phyloP scores from a whole-genome alignment of 495 filamentous ascomycete genomes.

The Trichoderma asperelloides region DNA sequence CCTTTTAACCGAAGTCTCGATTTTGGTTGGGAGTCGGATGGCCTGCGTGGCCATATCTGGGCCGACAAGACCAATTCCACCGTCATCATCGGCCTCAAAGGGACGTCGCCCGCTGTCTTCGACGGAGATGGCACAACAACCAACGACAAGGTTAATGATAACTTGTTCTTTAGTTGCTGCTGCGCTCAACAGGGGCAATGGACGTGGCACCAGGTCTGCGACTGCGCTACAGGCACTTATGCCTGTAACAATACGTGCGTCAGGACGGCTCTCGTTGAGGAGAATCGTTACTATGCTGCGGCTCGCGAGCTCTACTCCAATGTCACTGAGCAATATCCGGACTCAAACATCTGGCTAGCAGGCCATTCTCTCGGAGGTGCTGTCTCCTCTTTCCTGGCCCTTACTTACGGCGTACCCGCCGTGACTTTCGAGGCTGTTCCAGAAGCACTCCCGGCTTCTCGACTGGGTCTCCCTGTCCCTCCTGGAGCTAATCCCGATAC shows the following conservation, averaged over 20 bases:
- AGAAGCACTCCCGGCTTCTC: slow-evolving; percentile 76
- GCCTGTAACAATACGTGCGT: slow-evolving; percentile 89
- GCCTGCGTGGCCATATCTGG: slow-evolving; percentile 87
- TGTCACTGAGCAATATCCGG: slow-evolving; percentile 79
- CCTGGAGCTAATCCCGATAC: slow-evolving; percentile 62
- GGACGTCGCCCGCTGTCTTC: slow-evolving; percentile 82
- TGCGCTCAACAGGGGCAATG: slow-evolving; percentile 85
- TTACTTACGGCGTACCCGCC: slow-evolving; percentile 82
- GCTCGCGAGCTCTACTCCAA: slow-evolving; percentile 83
- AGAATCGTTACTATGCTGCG: slow-evolving; percentile 85
- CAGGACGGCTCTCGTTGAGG: slow-evolving; percentile 57
- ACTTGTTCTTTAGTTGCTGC: slow-evolving; percentile 95
- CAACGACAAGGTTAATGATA: slow-evolving; percentile 96
- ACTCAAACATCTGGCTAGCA: slow-evolving; percentile 76
- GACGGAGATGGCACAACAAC: slow-evolving; percentile 92
- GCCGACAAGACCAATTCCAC: slow-evolving; percentile 77
- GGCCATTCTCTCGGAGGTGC: slow-evolving; percentile 90
- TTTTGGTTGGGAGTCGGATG: slow-evolving; percentile 90
- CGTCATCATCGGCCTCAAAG: slow-evolving; percentile 85
- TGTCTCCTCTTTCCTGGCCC: slow-evolving; percentile 71
- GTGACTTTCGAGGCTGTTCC: slow-evolving; percentile 87
- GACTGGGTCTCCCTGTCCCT: slow-evolving; percentile 79
- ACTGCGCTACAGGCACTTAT: slow-evolving; percentile 76
- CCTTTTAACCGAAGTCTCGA: slow-evolving; percentile 70
- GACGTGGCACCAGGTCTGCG: slow-evolving; percentile 83